A percentile compares a stretch with the other conserved stretches of the same genome.
phyloP scores from a whole-genome alignment of 176 grass and related monocot species.

The Ensete ventricosum region DNA sequence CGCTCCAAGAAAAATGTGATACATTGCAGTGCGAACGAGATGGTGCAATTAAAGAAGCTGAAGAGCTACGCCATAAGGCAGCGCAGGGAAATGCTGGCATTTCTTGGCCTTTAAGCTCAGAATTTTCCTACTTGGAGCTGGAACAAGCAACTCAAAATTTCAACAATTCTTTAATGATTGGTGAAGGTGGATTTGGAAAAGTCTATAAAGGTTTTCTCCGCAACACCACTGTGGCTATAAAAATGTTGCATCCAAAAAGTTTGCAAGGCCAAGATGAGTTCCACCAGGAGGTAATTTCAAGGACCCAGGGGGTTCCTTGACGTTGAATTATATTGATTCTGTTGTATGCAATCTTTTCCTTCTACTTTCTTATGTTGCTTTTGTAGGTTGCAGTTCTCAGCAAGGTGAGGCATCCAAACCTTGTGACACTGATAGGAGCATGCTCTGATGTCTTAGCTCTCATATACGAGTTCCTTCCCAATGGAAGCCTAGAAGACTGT shows the following conservation, averaged over 20 bases:
- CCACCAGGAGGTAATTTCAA: slow-evolving; percentile 27
- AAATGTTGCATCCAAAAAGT: slow-evolving; percentile 22
- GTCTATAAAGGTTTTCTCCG: slow-evolving; percentile 37
- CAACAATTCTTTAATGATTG: slow-evolving; percentile 13
- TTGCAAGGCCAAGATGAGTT: slow-evolving; percentile 20
- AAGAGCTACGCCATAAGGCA: slow-evolving; percentile 19
- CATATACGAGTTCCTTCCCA: slow-evolving; percentile 65
- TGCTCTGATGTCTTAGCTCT: slow-evolving; percentile 55
- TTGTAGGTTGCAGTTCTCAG: slow-evolving; percentile 54
- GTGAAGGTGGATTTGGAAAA: slow-evolving; percentile 25
- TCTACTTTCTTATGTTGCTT: background rate
- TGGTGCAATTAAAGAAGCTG: slow-evolving; percentile 22
- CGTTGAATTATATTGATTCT: background rate
- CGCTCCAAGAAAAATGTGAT: slow-evolving; percentile 10
- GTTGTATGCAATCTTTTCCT: background rate
- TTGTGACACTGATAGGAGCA: slow-evolving; percentile 62
- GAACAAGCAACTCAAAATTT: slow-evolving; percentile 35
- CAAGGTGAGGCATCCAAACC: slow-evolving; percentile 68
- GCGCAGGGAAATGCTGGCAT: background rate
- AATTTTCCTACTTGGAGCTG: slow-evolving; percentile 25
- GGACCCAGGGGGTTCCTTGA: background rate
- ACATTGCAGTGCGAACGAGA: slow-evolving; percentile 26
- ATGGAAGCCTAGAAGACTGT: slow-evolving; percentile 68
- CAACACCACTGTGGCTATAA: slow-evolving; percentile 27
- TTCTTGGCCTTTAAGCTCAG: background rate